Conservation (phyloP, 768 basidiomycete genomes). For the Kwoniella dendrophila region DNA sequence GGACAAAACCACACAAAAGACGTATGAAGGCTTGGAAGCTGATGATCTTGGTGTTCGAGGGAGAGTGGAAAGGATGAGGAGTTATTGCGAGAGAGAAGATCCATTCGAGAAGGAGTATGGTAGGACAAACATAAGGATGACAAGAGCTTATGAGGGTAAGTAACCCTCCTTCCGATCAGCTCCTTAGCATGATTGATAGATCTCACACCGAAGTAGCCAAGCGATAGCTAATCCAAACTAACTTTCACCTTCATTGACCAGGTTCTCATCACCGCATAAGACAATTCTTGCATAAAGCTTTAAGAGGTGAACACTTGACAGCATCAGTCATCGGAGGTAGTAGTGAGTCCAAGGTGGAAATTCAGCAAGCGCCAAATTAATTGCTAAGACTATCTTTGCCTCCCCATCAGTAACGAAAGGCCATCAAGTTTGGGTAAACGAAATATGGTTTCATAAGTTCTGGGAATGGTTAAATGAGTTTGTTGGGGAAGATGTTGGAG, state of each 20-base stretch:
- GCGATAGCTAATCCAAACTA: constrained; percentile 4
- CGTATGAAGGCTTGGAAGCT: constrained; percentile 4
- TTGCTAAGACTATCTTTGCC: too few species aligned
- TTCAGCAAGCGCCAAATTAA: too few species aligned
- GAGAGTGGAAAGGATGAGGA: constrained; percentile 27
- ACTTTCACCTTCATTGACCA: too few species aligned
- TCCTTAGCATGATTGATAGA: not conserved
- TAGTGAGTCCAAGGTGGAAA: too few species aligned
- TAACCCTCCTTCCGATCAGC: constrained; percentile 1
- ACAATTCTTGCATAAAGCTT: constrained; percentile 36
- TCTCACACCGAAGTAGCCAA: not conserved
- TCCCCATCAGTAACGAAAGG: constrained; percentile 45
- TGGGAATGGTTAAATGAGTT: constrained; percentile 49
- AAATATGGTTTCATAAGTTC: constrained; percentile 51
- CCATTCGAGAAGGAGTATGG: constrained; percentile 44
- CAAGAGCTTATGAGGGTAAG: constrained; percentile 50
- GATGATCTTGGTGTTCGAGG: constrained; percentile 19
- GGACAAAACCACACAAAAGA: not conserved
- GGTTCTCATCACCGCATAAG: constrained; percentile 39
- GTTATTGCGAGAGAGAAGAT: constrained; percentile 26
- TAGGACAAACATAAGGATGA: constrained; percentile 39
- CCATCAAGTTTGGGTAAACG: constrained; percentile 42
- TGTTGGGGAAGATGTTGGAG: constrained; percentile 21
- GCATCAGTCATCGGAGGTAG: constrained; percentile 50
- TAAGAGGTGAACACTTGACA: constrained; percentile 46